Conservation (phyloP, 352 stramenopile species). For the Globisporangium barbulae region DNA sequence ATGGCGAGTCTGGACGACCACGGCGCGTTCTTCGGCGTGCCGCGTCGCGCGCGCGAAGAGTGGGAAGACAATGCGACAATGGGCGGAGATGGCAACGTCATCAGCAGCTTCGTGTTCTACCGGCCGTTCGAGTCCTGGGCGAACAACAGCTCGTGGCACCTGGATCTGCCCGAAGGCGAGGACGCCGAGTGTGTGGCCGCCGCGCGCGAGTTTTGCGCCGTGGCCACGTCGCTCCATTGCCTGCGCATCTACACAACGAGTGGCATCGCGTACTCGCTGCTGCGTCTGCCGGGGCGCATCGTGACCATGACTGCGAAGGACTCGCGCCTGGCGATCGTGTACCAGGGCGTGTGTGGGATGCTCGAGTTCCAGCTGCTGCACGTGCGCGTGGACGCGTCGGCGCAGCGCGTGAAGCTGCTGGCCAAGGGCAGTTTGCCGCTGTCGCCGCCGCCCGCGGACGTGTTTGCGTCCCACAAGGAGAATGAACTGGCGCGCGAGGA, state of each 20-base stretch:
- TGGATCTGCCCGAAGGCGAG: slow-evolving; percentile 59
- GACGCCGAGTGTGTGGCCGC: slow-evolving; percentile 69
- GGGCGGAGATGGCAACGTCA: slow-evolving; percentile 34
- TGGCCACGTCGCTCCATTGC: slow-evolving; percentile 67
- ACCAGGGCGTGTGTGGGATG: slow-evolving; percentile 41
- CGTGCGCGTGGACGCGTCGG: slow-evolving; percentile 32
- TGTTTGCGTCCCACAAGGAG: slow-evolving; percentile 72
- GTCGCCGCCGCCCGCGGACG: slow-evolving; percentile 50
- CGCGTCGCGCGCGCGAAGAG: slow-evolving; percentile 55
- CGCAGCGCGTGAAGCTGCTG: slow-evolving; percentile 46
- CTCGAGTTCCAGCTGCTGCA: slow-evolving; percentile 58
- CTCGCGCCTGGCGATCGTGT: slow-evolving; percentile 63
- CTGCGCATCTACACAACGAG: slow-evolving; percentile 74
- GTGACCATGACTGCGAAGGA: slow-evolving; percentile 69
- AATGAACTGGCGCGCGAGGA: slow-evolving; percentile 45
- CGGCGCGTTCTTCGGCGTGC: slow-evolving; percentile 73
- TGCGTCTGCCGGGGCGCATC: slow-evolving; percentile 60
- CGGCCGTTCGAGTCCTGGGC: slow-evolving; percentile 83
- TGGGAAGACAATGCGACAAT: slow-evolving; percentile 43
- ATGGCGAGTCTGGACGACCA: slow-evolving; percentile 71
- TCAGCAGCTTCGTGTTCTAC: slow-evolving; percentile 78
- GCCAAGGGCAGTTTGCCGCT: slow-evolving; percentile 51
- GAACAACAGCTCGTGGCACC: slow-evolving; percentile 77
- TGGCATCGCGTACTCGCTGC: slow-evolving; percentile 55
- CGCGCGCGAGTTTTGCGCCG: slow-evolving; percentile 63